Evolutionary conservation across 208 protist genomes (phyloP), one percentile per base, ranked within the genome.

Genomic region (Strigomonas culicis): DNA sequence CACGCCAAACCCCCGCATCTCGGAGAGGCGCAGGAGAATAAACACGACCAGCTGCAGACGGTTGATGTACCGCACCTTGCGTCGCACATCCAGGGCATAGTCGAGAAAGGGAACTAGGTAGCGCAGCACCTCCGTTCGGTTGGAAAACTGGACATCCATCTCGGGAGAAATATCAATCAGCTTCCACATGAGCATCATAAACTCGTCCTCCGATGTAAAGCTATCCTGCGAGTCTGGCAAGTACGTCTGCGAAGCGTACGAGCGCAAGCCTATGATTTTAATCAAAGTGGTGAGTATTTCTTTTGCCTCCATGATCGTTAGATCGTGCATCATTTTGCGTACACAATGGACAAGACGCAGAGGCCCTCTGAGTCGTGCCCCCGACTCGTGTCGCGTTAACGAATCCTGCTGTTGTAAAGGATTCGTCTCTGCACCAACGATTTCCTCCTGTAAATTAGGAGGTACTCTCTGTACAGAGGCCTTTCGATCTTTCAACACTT

Each of bases 121-220:
- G 2, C 66, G 60, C 39, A 94, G 64, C 28, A 70, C 66, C 0
- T 72, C 44, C 43, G 82, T 75, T 21, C 55, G 24, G 30, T 58
- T 72, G 28, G 72, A 72, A 58, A 93, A 84, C 62, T 82, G 77
- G 21, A 65, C 46, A 21, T 72, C 63, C 30, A 85, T 77, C 41
- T 81, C 63, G 1, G 82, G 79, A 34, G 82, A 90, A 1, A 91
- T 63, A 27, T 93, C 88, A 21, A 96, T 66, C 27, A 96, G 75
- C 63, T 85, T 77, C 80, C 84, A 94, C n/a, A 96, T 71, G 24
- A 96, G 74, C 72, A 94, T 64, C 77, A 96, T 84, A 17, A 92
- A 81, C 63, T 93, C 82, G 61, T 90, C 77, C 34, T 92, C 77
- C 7, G 70, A 80, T 32, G 51, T 3, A 24, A 93, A 78, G 22